Evolutionary conservation across 495 filamentous ascomycete species (phyloP), one percentile per base, ranked within the genome.

Genomic region (Chaetomium cochliodes): DNA sequence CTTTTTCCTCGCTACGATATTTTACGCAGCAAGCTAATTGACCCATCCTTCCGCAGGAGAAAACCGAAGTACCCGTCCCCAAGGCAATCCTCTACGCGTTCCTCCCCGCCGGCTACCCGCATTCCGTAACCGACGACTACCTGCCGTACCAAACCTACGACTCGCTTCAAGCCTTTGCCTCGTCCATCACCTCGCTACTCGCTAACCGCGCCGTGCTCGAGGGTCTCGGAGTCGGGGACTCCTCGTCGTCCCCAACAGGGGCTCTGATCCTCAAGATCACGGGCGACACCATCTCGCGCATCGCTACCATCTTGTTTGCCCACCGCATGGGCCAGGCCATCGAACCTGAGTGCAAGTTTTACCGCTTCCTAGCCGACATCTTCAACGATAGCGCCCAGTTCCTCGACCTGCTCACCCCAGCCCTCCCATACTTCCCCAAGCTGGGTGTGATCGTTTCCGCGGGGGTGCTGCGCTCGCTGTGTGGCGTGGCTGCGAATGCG

Each of bases 151-250:
- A 83, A 81, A 84, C 72, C 60, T 78, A 73, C 66, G 94, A 98
- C 81, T 97, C 93, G 0, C 82, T 98, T 7, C 94, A 97, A 78
- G 94, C 94, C 39, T 98, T 98, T 77, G 90, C 91, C 60, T 94
- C 90, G 71, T 94, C 92, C 55, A 96, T 98, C 66, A 92, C 92
- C 5, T 90, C 92, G 3, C 81, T 98, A 11, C 79, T 98, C 41
- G 89, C 92, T 49, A 94, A 90, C 54, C 84, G 94, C 67, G 94
- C 94, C 1, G 92, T 97, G 4, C 83, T 98, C 47, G 86, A 96
- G 86, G 93, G 92, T 84, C 71, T 97, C 52, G 94, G 94, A 23
- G 93, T 98, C 30, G 94, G 94, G 65, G 91, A 97, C 74, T 86
- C 90, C 5, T 80, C 83, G 18, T 91, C 93, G 12, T 91, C 92